A percentile compares a stretch with the other conserved stretches of the same genome.
Conservation (phyloP, 345 rosid species). For the Jatropha curcas region DNA sequence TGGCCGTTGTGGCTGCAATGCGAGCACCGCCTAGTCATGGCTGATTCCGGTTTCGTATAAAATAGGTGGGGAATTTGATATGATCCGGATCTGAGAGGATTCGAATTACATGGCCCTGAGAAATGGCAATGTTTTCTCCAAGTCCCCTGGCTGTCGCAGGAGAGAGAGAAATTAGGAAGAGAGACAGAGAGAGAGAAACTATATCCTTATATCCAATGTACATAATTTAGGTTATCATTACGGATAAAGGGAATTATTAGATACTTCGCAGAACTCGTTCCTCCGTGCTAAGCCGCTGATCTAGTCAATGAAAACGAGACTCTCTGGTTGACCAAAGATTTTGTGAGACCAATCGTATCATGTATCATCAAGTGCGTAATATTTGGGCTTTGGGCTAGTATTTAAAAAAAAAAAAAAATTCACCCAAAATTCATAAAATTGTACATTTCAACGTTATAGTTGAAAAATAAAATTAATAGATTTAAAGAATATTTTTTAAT, state of each 20-base stretch:
- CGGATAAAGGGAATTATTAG: conserved; percentile 3
- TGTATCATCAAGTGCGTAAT: too few species aligned
- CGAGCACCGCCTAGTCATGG: conserved; percentile 39
- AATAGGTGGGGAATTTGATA: not conserved
- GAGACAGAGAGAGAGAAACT: not conserved
- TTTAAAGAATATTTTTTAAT: too few species aligned
- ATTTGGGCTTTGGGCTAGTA: too few species aligned
- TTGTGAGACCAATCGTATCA: too few species aligned
- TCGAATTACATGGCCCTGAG: conserved; percentile 19
- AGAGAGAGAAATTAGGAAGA: not conserved
- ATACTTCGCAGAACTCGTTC: conserved; percentile 17
- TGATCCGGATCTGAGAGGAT: conserved; percentile 17
- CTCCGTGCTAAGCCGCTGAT: conserved; percentile 6
- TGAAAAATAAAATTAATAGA: too few species aligned
- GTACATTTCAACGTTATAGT: too few species aligned
- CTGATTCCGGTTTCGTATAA: conserved; percentile 15
- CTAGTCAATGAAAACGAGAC: not conserved
- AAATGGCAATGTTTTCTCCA: not conserved
- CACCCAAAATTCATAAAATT: too few species aligned
- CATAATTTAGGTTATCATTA: conserved; percentile 15
- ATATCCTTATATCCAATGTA: conserved; percentile 16
- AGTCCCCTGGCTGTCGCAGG: conserved; percentile 9
- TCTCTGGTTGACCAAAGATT: not conserved
- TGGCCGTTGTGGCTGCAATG: conserved; percentile 45
- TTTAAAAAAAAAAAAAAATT: too few species aligned